A percentile compares a stretch with the other conserved stretches of the same genome.
Conservation (phyloP, 1,284 basidiomycete genomes). For the Ustilago cynodontis region DNA sequence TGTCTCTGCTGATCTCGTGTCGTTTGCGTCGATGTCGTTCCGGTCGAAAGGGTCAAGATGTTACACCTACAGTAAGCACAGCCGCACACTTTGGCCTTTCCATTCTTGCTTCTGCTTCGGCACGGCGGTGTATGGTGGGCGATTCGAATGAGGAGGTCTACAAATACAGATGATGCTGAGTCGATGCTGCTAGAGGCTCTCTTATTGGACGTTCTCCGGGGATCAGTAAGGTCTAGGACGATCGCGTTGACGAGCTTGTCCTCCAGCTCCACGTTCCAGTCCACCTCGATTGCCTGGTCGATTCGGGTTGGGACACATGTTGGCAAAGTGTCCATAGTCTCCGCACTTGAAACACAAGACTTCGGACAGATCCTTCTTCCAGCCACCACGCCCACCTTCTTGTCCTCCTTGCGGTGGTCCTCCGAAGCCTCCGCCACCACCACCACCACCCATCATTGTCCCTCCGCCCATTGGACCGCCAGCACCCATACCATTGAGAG, state of each 20-base stretch:
- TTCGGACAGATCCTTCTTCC: conserved; percentile 58
- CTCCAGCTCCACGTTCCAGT: conserved; percentile 51
- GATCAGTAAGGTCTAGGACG: conserved; percentile 38
- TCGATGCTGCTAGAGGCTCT: no score
- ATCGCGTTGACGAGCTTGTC: conserved; percentile 27
- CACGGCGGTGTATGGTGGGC: no score
- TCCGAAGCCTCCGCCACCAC: conserved; percentile 5
- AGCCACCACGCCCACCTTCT: conserved; percentile 35
- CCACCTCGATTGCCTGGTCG: conserved; percentile 62
- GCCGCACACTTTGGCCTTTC: no score
- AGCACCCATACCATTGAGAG: neutral
- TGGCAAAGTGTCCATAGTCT: conserved; percentile 67
- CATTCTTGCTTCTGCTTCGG: no score
- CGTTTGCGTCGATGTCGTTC: no score
- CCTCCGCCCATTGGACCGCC: neutral
- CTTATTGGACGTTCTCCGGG: no score
- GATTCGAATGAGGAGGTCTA: neutral
- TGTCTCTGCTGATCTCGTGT: no score
- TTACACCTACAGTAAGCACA: no score
- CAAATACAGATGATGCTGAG: conserved; percentile 1
- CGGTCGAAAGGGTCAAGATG: no score
- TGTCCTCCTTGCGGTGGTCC: conserved; percentile 9
- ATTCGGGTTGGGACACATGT: conserved; percentile 62
- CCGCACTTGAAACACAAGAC: conserved; percentile 69
- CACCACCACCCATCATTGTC: neutral